A percentile compares a stretch with the other conserved stretches of the same genome.
Conservation (phyloP, 2,329 filamentous ascomycete genomes). For the Fusarium equiseti region DNA sequence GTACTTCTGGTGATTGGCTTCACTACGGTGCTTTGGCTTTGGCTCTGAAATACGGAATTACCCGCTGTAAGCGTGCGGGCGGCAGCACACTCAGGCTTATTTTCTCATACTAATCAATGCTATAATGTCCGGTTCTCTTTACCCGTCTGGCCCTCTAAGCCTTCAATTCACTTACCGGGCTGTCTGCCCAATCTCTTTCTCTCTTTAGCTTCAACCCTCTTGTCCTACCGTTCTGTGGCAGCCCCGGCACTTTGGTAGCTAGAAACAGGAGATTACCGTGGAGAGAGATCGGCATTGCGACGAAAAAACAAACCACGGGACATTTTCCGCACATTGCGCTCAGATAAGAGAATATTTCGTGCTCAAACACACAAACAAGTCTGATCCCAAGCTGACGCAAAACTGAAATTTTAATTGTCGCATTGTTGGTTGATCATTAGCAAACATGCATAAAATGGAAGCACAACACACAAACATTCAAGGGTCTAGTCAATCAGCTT, state of each 20-base stretch:
- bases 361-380: neutral
- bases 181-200: neutral
- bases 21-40: neutral
- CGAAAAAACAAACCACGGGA: neutral
- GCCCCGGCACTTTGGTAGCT: conserved; percentile 3
- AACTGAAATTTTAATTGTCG: neutral
- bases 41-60: neutral
- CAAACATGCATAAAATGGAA: neutral
- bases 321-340: conserved; percentile 2
- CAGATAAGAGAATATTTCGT: neutral
- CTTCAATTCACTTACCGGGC: too few relatives aligned
- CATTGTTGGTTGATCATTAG: neutral
- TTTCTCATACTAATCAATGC: too few relatives aligned
- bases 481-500: too few relatives aligned
- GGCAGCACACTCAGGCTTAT: too few relatives aligned
- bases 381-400: neutral
- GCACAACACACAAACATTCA: neutral
- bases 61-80: neutral
- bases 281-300: conserved; percentile 33
- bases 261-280: conserved; percentile 35
- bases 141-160: neutral
- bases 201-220: neutral
- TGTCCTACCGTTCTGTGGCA: neutral
- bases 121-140: neutral
- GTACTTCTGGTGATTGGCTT: neutral